These are phyloP conservation scores for Aspergillus sp. DNA, from an alignment of 2,329 filamentous ascomycete species.

Conservation along the genomic window DNA sequence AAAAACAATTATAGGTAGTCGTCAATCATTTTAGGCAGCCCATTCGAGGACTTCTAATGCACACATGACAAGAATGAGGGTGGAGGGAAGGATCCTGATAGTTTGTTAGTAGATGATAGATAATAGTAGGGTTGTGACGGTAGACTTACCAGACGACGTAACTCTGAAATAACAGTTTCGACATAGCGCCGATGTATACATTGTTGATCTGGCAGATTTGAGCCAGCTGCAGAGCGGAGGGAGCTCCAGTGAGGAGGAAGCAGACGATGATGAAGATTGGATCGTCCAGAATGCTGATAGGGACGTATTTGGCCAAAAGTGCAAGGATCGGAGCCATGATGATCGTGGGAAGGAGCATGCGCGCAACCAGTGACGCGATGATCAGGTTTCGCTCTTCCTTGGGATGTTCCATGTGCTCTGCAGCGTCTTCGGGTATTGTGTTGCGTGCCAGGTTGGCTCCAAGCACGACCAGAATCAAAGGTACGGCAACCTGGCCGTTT, in stretches of 20 bases:
- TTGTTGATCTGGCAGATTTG: constrained; percentile 99
- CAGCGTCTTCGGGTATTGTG: constrained; percentile 67
- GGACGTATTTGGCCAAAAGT: constrained; percentile 80
- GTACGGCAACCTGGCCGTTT: constrained; percentile 86
- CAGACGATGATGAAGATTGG: constrained; percentile 98
- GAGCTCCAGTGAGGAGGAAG: constrained; percentile 91
- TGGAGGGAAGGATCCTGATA: constrained; percentile 83
- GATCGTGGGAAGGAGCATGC: constrained; percentile 87
- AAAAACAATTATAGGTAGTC: background rate
- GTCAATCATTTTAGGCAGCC: constrained; percentile 44
- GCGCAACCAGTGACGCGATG: constrained; percentile 75
- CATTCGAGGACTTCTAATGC: constrained; percentile 91
- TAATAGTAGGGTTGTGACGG: no score
- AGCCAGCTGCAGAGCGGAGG: constrained; percentile 86
- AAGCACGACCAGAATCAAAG: constrained; percentile 89
- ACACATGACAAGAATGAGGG: constrained; percentile 81
- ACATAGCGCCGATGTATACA: constrained; percentile 94
- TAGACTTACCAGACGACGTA: constrained; percentile 80
- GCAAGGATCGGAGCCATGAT: constrained; percentile 91
- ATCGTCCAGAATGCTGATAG: constrained; percentile 90
- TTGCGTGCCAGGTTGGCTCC: constrained; percentile 92
- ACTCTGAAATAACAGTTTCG: constrained; percentile 87
- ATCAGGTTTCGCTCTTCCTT: constrained; percentile 70
- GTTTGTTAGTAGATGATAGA: constrained; percentile 11
- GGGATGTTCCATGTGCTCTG: constrained; percentile 65